Percentiles rank a stretch among this genome's conserved stretches.
Evolutionary conservation across 805 yeast genomes (phyloP).

Genomic region (Cyberlindnera misumaiensis): DNA sequence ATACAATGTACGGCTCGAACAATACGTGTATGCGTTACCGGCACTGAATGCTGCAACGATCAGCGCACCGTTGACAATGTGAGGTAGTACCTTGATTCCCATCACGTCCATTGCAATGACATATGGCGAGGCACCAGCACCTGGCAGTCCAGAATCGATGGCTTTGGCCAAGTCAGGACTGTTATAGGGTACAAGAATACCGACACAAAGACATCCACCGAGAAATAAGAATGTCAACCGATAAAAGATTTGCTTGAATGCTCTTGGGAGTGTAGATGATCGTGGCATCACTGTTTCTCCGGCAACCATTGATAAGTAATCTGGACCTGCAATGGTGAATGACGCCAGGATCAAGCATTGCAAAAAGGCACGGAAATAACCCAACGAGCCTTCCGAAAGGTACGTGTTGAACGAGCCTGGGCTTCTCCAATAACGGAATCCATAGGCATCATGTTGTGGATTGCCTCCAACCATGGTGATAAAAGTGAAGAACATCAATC

Average conservation of each 20-base stretch:
- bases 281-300: constrained; percentile 75
- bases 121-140: constrained; percentile 76
- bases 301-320: constrained; percentile 77
- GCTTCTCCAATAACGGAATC: constrained; percentile 49
- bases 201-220: constrained; percentile 72
- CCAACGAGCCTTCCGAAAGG: constrained; percentile 47
- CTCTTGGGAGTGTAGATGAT: constrained; percentile 57
- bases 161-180: constrained; percentile 57
- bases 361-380: constrained; percentile 67
- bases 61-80: constrained; percentile 72
- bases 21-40: constrained; percentile 74
- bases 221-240: constrained; percentile 63
- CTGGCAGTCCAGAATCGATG: constrained; percentile 54
- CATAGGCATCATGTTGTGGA: constrained; percentile 58
- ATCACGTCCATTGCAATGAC: constrained; percentile 76
- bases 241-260: constrained; percentile 67
- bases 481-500: constrained; percentile 68
- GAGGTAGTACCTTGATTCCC: constrained; percentile 60
- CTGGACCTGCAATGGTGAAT: constrained; percentile 83
- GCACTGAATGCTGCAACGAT: constrained; percentile 75
- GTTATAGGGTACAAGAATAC: constrained; percentile 65
- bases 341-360: constrained; percentile 65
- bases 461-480: constrained; percentile 85
- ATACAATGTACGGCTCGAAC: constrained; percentile 62
- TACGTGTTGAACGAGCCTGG: constrained; percentile 55